Conservation (phyloP, 495 filamentous ascomycete genomes). For the Hypoxylon perforatum region DNA sequence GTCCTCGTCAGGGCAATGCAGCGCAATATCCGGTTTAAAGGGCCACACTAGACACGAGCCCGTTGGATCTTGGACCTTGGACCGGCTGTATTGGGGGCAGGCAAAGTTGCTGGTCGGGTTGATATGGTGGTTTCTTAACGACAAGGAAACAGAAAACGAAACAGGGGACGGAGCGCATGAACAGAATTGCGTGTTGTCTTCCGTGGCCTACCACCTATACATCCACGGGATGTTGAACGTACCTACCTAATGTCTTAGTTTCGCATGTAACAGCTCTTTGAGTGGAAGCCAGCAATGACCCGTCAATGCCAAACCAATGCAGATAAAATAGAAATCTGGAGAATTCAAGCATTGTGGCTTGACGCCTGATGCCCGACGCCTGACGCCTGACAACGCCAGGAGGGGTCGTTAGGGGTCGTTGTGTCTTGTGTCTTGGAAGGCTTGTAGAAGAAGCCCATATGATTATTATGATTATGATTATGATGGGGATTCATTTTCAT, state of each 20-base stretch:
- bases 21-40: slow-evolving; percentile 29
- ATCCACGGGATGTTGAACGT: too few relatives aligned
- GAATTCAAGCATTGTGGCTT: slow-evolving; percentile 1
- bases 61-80: neutral
- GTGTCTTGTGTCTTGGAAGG: too few relatives aligned
- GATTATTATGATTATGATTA: too few relatives aligned
- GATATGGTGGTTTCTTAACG: slow-evolving; percentile 1
- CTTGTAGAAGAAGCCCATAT: too few relatives aligned
- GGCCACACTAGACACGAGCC: slow-evolving; percentile 3
- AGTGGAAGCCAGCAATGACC: too few relatives aligned
- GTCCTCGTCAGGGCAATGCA: slow-evolving; percentile 29
- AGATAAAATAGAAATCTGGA: neutral
- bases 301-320: too few relatives aligned
- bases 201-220: too few relatives aligned
- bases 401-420: neutral
- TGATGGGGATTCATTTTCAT: slow-evolving; percentile 15
- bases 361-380: neutral
- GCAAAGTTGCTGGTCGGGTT: slow-evolving; percentile 9
- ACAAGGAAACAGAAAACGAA: slow-evolving; percentile 22
- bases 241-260: too few relatives aligned
- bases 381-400: neutral
- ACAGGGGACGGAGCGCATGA: too few relatives aligned
- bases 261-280: too few relatives aligned
- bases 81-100: slow-evolving; percentile 25
- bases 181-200: too few relatives aligned